Base-by-base conservation (phyloP, 805 yeast species). In the Metschnikowia bowlesiae region DNA sequence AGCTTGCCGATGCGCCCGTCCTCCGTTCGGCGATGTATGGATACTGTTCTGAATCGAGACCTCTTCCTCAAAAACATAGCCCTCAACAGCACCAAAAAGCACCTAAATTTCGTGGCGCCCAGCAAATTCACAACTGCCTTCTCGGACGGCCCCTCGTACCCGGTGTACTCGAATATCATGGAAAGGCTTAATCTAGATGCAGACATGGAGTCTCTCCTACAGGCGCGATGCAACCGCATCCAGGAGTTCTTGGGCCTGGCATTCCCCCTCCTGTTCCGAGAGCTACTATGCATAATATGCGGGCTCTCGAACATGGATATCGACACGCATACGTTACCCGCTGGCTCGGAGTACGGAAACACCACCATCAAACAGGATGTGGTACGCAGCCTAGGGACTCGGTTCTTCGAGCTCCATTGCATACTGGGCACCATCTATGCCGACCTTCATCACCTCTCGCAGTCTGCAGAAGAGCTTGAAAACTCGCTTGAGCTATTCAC, bases 301-400 rank as follows among this genome's bases (percentile, higher is more conserved):
- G 76, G 75, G 0, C 53, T 61, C 16, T 58, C 70, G 36, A 60
- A 65, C 22, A 51, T 63, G 44, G 50, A 51, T 16, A 46, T 57
- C 4, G 39, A 47, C 31, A 46, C 51, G 31, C 18, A 22, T 28
- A 33, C 49, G 31, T 30, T 38, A 39, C 44, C 54, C 48, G 46
- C 50, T 38, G 53, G 53, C 46, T 38, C 52, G 40, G 36, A 42
- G 33, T 45, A 42, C 33, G 46, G 51, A 26, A 45, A 42, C 32
- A 47, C 49, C 2, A 47, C 38, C 29, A 39, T 46, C 29, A 54
- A 51, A 32, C 57, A 48, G 43, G 53, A 47, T 40, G 52, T 47
- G 41, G 55, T 73, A 9, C 58, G 74, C 18, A 49, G 47, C 3
- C 41, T 65, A 13, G 78, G 77, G 0, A 41, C 60, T 37, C 33